A percentile compares a stretch with the other conserved stretches of the same genome.
These are phyloP conservation scores for Nothophytophthora sp. DNA, from an alignment of 352 stramenopile genomes.

Conservation along the genomic window DNA sequence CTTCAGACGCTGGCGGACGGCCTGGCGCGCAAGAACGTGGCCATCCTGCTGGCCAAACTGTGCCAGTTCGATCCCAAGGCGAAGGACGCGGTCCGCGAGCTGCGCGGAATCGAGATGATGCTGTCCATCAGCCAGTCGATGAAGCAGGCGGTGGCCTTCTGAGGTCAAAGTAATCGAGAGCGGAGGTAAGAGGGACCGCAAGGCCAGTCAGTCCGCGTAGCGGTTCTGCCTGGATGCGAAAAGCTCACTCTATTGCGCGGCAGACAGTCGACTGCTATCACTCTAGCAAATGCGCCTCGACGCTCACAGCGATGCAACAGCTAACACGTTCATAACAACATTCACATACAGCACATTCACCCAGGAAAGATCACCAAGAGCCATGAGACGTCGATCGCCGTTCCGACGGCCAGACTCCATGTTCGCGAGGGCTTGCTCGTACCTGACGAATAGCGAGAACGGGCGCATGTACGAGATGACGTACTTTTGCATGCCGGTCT, in stretches of 20 bases:
- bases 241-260: slow-evolving; percentile 10
- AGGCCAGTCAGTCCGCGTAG: too few relatives aligned
- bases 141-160: slow-evolving; percentile 7
- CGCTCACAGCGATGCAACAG: slow-evolving; percentile 68
- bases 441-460: slow-evolving; percentile 84
- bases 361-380: too few relatives aligned
- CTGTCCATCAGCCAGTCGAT: slow-evolving; percentile 60
- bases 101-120: slow-evolving; percentile 86
- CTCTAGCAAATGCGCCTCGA: slow-evolving; percentile 69
- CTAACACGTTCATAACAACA: slow-evolving; percentile 25
- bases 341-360: neutral
- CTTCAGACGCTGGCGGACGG: slow-evolving; percentile 51
- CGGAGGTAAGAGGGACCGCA: neutral
- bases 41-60: slow-evolving; percentile 72
- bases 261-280: slow-evolving; percentile 8
- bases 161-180: neutral
- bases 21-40: slow-evolving; percentile 71
- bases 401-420: neutral
- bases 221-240: neutral
- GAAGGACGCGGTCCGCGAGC: slow-evolving; percentile 53
- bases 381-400: too few relatives aligned
- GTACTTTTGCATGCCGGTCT: slow-evolving; percentile 69
- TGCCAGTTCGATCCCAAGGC: slow-evolving; percentile 48
- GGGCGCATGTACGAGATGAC: slow-evolving; percentile 76
- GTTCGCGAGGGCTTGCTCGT: too few relatives aligned